phyloP scores from a whole-genome alignment of 208 protist species.

The Acanthamoeba healyi region DNA sequence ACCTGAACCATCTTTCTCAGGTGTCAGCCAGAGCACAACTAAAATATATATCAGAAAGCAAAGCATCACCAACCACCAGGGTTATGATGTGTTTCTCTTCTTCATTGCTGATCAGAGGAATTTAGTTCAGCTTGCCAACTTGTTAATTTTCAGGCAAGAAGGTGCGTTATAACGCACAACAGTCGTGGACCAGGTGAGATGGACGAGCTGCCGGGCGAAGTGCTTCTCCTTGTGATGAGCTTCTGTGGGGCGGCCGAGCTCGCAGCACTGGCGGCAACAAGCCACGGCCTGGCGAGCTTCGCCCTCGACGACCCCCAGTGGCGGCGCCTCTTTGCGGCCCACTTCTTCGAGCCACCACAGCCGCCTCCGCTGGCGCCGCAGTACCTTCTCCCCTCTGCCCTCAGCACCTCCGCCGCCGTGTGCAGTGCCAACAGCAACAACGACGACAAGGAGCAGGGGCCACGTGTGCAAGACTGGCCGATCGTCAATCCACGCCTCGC shows the following conservation, averaged over 20 bases:
- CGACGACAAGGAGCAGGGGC: background rate
- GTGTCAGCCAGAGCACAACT: no score
- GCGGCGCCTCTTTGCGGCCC: background rate
- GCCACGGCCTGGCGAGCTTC: background rate
- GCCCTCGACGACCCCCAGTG: background rate
- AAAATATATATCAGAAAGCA: no score
- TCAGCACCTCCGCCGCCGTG: background rate
- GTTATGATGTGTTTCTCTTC: no score
- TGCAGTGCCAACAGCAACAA: background rate
- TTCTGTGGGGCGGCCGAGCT: background rate
- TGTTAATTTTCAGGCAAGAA: no score
- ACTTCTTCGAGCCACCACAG: background rate
- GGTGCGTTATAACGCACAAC: no score
- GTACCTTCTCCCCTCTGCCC: background rate
- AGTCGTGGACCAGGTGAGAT: background rate
- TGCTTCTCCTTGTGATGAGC: background rate
- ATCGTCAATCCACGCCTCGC: background rate
- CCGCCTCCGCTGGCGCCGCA: background rate
- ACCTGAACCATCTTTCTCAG: no score
- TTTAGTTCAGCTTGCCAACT: no score
- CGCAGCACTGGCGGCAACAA: background rate
- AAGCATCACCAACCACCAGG: no score
- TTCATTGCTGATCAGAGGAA: no score
- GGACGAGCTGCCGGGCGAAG: background rate
- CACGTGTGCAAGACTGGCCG: background rate